Percentiles rank a stretch among this genome's conserved stretches.
These are phyloP conservation scores for Hevea brasiliensis DNA, from an alignment of 345 rosid genomes.

Conservation along the genomic window DNA sequence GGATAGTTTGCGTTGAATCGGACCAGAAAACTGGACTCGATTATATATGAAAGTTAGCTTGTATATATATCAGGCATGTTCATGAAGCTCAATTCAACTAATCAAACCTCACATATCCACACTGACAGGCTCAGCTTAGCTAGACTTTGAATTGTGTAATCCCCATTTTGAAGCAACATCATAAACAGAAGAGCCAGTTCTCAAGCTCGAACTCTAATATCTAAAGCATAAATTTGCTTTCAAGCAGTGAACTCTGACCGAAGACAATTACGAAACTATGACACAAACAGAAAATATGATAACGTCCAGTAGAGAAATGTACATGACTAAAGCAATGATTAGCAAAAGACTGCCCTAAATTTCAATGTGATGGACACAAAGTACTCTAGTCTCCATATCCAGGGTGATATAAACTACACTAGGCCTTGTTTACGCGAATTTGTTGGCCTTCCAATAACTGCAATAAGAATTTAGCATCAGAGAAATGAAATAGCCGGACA, in stretches of 20 bases:
- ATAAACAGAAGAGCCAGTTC: background rate
- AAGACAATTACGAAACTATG: background rate
- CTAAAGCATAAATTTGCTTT: background rate
- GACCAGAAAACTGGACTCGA: no score
- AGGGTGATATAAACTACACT: slow-evolving; percentile 11
- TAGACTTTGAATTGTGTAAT: background rate
- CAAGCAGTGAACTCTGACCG: background rate
- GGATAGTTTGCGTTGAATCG: no score
- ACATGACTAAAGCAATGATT: slow-evolving; percentile 1
- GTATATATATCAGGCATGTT: no score
- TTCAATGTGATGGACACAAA: background rate
- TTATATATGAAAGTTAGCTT: no score
- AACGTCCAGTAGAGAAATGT: background rate
- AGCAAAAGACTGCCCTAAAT: slow-evolving; percentile 1
- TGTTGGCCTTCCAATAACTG: slow-evolving; percentile 81
- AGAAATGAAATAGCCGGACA: background rate
- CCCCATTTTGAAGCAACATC: background rate
- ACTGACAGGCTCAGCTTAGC: background rate
- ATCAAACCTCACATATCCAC: no score
- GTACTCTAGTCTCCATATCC: background rate
- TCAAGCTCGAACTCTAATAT: background rate
- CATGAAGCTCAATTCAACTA: no score
- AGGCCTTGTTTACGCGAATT: slow-evolving; percentile 87
- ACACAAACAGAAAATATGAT: background rate
- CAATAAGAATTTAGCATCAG: slow-evolving; percentile 19